phyloP scores from a whole-genome alignment of 169 alveolate genomes.

The Plasmodium relictum region DNA sequence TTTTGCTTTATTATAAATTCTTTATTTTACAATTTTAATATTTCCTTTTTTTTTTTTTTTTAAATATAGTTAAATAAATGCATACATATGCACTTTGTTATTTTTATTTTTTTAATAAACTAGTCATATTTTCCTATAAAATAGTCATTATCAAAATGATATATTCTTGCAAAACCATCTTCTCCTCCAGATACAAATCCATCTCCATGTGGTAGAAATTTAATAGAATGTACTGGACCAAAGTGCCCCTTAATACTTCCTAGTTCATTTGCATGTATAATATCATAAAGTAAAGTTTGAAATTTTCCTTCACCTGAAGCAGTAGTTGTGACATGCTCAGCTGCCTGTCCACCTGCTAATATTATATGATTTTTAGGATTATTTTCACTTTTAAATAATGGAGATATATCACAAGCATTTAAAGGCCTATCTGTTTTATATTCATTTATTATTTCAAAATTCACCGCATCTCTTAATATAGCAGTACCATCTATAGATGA shows the following conservation, averaged over 20 bases:
- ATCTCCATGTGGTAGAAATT: slow-evolving; percentile 93
- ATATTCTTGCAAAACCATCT: slow-evolving; percentile 95
- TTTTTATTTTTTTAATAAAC: background rate
- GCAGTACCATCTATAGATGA: slow-evolving; percentile 92
- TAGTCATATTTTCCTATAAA: slow-evolving; percentile 85
- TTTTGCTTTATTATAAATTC: too few relatives aligned
- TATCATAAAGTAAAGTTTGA: slow-evolving; percentile 92
- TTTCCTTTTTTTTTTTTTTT: too few relatives aligned
- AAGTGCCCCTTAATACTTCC: slow-evolving; percentile 96
- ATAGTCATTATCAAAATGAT: slow-evolving; percentile 94
- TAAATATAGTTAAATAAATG: too few relatives aligned
- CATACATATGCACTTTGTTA: background rate
- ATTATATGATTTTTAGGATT: slow-evolving; percentile 88
- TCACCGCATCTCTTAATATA: slow-evolving; percentile 90
- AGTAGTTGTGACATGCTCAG: slow-evolving; percentile 93
- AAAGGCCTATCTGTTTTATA: slow-evolving; percentile 91
- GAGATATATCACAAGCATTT: slow-evolving; percentile 92
- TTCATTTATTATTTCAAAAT: slow-evolving; percentile 86
- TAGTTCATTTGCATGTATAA: slow-evolving; percentile 93
- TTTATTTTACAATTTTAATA: too few relatives aligned
- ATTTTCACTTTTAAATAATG: slow-evolving; percentile 83
- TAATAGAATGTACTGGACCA: slow-evolving; percentile 96
- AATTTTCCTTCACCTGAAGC: slow-evolving; percentile 96
- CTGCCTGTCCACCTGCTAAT: slow-evolving; percentile 93
- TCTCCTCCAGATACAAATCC: slow-evolving; percentile 96